Evolutionary conservation across 1,284 basidiomycete genomes (phyloP).

Genomic region (Austropuccinia psidii): DNA sequence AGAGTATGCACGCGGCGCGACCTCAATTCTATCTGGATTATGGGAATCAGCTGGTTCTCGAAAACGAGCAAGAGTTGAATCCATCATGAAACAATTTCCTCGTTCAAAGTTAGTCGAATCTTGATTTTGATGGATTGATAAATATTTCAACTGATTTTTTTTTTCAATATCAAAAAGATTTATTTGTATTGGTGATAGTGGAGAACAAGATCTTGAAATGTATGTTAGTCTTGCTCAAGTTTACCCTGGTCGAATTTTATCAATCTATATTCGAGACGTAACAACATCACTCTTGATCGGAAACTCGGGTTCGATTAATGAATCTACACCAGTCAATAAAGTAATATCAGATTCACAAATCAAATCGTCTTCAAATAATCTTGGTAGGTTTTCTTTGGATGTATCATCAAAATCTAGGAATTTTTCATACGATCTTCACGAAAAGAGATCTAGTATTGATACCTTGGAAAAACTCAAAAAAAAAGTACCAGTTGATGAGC

Average conservation of each 20-base stretch:
- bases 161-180: conserved; percentile 38
- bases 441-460: not conserved
- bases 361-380: too few relatives aligned
- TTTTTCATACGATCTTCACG: not conserved
- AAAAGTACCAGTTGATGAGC: not conserved
- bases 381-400: not conserved
- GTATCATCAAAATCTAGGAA: not conserved
- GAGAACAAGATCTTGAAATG: conserved; percentile 45
- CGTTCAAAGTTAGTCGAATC: conserved; percentile 38
- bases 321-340: not conserved
- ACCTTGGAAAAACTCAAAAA: not conserved
- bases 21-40: conserved; percentile 24
- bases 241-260: conserved; percentile 42
- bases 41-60: conserved; percentile 25
- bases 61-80: conserved; percentile 25
- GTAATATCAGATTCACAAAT: too few relatives aligned
- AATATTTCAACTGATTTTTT: not conserved
- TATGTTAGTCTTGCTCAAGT: conserved; percentile 43
- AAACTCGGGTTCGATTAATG: not conserved
- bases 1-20: conserved; percentile 30
- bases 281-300: conserved; percentile 18
- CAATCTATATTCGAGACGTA: conserved; percentile 45
- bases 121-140: conserved; percentile 42
- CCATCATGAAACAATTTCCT: conserved; percentile 21
- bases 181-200: conserved; percentile 44